Evolutionary conservation across 768 basidiomycete genomes (phyloP).

Genomic region (Galerina sulciceps): DNA sequence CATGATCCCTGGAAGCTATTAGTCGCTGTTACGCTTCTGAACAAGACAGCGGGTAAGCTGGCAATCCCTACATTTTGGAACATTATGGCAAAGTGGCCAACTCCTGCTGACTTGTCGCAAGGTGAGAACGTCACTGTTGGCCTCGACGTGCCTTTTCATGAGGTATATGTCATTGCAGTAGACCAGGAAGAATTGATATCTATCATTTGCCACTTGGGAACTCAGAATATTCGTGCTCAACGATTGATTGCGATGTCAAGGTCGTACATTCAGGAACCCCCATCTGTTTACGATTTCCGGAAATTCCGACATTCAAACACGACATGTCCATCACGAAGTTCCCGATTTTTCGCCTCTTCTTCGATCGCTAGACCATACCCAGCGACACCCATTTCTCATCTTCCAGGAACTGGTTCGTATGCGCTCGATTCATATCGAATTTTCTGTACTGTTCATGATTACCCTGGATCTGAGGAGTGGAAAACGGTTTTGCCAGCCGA

Average conservation of each 20-base stretch:
- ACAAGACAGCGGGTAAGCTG: conserved; percentile 66
- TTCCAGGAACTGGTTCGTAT: conserved; percentile 70
- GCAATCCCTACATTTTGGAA: conserved; percentile 71
- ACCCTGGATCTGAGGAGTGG: conserved; percentile 55
- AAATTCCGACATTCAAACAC: conserved; percentile 37
- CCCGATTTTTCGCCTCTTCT: conserved; percentile 22
- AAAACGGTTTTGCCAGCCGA: conserved; percentile 63
- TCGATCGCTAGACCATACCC: conserved; percentile 34
- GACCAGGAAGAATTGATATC: conserved; percentile 44
- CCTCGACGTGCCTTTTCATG: not conserved
- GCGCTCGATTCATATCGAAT: conserved; percentile 80
- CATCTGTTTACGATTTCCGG: conserved; percentile 33
- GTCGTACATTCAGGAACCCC: conserved; percentile 52
- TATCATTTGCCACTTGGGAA: conserved; percentile 58
- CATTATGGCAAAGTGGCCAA: conserved; percentile 61
- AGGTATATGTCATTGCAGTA: conserved; percentile 33
- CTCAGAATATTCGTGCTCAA: conserved; percentile 57
- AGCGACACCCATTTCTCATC: conserved; percentile 54
- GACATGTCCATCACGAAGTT: conserved; percentile 7
- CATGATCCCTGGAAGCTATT: conserved; percentile 73
- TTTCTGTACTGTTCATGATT: conserved; percentile 49
- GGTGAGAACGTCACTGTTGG: conserved; percentile 39
- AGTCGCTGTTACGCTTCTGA: conserved; percentile 68
- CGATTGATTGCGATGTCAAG: conserved; percentile 60
- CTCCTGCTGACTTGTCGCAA: conserved; percentile 53